Conservation (phyloP, 2,329 filamentous ascomycete genomes). For the Huntiella moniliformis region DNA sequence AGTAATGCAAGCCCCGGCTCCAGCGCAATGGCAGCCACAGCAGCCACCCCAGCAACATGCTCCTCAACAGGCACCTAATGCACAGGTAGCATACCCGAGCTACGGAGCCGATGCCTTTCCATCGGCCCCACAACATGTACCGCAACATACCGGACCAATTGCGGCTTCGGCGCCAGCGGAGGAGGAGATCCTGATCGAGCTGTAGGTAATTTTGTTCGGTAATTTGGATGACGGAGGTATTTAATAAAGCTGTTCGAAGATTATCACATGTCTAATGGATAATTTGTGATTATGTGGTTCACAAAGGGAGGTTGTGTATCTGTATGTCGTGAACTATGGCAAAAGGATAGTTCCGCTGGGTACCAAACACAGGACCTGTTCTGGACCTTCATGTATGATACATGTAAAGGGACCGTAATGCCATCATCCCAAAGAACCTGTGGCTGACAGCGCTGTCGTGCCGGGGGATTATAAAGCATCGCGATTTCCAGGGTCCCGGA, state of each 20-base stretch:
- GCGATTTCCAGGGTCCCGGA: no score
- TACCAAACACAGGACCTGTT: no score
- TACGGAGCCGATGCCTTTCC: constrained; percentile 47
- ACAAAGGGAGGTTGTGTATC: not conserved
- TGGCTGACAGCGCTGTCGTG: no score
- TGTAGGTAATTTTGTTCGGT: not conserved
- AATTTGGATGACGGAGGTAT: no score
- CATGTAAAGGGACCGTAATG: no score
- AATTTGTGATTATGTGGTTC: not conserved
- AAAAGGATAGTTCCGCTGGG: no score
- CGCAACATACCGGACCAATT: constrained; percentile 19
- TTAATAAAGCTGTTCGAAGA: no score
- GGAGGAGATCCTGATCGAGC: constrained; percentile 64
- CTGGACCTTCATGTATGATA: no score
- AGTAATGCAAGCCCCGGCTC: constrained; percentile 17
- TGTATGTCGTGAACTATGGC: no score
- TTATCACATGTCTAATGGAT: no score
- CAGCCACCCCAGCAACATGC: constrained; percentile 18
- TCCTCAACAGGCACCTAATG: constrained; percentile 19
- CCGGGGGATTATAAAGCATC: no score
- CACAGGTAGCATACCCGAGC: constrained; percentile 20
- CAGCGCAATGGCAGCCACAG: constrained; percentile 17
- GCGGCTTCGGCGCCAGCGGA: constrained; percentile 25
- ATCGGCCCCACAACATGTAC: constrained; percentile 42
- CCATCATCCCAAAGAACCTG: no score